phyloP scores from a whole-genome alignment of 108 stramenopile genomes.

The Discostella pseudostelligera region DNA sequence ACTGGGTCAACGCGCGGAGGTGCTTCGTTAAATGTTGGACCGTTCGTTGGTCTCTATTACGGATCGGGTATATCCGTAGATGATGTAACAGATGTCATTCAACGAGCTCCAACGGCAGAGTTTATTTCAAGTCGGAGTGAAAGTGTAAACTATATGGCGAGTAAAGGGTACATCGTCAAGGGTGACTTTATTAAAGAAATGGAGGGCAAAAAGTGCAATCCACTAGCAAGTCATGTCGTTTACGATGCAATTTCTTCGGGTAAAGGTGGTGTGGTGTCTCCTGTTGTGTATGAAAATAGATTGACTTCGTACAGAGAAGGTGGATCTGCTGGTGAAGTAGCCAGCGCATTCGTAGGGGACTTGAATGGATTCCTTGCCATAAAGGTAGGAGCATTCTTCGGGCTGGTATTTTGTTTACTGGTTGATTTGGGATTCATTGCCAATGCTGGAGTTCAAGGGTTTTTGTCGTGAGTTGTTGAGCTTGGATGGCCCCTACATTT shows the following conservation, averaged over 20 bases:
- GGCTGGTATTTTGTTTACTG: slow-evolving; percentile 38
- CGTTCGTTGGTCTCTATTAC: slow-evolving; percentile 38
- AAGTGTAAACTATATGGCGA: slow-evolving; percentile 36
- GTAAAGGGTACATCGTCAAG: slow-evolving; percentile 44
- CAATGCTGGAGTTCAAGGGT: slow-evolving; percentile 43
- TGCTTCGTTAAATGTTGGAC: slow-evolving; percentile 33
- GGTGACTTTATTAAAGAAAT: slow-evolving; percentile 42
- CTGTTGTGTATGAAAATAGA: slow-evolving; percentile 33
- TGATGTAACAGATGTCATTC: slow-evolving; percentile 29
- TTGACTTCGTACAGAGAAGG: slow-evolving; percentile 29
- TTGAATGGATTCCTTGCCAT: slow-evolving; percentile 34
- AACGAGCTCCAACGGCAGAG: slow-evolving; percentile 32
- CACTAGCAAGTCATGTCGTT: slow-evolving; percentile 39
- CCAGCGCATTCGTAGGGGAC: slow-evolving; percentile 30
- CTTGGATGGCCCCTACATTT: no score
- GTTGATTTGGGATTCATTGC: slow-evolving; percentile 48
- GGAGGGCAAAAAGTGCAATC: slow-evolving; percentile 33
- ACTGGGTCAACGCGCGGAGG: slow-evolving; percentile 24
- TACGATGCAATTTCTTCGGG: slow-evolving; percentile 48
- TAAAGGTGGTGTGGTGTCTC: slow-evolving; percentile 44
- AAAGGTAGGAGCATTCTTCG: slow-evolving; percentile 46
- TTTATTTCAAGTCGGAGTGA: slow-evolving; percentile 30
- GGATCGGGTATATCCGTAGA: slow-evolving; percentile 26
- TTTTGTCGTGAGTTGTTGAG: slow-evolving; percentile 21
- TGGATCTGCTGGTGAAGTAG: slow-evolving; percentile 14